Evolutionary conservation across 176 grass and related monocot species (phyloP).

Genomic region (Avena sativa): DNA sequence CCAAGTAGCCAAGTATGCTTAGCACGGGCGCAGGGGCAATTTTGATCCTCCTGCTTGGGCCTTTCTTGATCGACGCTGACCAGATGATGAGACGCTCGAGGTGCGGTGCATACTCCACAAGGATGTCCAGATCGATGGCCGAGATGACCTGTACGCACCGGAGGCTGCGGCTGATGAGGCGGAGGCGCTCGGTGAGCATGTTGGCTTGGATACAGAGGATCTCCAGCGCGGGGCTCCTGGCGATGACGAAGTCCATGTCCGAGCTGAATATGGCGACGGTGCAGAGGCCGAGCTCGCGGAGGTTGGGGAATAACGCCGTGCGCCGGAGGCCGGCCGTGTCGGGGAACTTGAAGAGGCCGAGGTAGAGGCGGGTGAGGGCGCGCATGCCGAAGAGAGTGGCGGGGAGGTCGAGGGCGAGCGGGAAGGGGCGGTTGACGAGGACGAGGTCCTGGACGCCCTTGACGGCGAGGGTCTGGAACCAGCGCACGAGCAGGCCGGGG

Average conservation of each 20-base stretch:
- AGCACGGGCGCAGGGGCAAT: slow-evolving; percentile 9
- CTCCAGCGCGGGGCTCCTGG: slow-evolving; percentile 27
- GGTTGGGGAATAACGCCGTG: not conserved
- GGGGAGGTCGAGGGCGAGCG: not conserved
- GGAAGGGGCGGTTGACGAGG: slow-evolving; percentile 8
- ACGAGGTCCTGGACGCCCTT: slow-evolving; percentile 7
- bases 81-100: slow-evolving; percentile 14
- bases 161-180: not conserved
- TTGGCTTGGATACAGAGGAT: not conserved
- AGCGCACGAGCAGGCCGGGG: no score
- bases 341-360: slow-evolving; percentile 17
- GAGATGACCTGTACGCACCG: not conserved
- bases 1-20: slow-evolving; percentile 7
- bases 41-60: not conserved
- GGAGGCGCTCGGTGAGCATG: not conserved
- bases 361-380: slow-evolving; percentile 9
- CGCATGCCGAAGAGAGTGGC: not conserved
- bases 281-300: slow-evolving; percentile 13
- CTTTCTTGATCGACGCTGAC: not conserved
- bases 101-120: not conserved
- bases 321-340: slow-evolving; percentile 6
- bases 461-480: no score
- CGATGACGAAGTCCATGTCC: slow-evolving; percentile 25
- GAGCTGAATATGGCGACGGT: not conserved
- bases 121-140: not conserved